phyloP scores from a whole-genome alignment of 345 rosid genomes.

The Noccaea caerulescens region DNA sequence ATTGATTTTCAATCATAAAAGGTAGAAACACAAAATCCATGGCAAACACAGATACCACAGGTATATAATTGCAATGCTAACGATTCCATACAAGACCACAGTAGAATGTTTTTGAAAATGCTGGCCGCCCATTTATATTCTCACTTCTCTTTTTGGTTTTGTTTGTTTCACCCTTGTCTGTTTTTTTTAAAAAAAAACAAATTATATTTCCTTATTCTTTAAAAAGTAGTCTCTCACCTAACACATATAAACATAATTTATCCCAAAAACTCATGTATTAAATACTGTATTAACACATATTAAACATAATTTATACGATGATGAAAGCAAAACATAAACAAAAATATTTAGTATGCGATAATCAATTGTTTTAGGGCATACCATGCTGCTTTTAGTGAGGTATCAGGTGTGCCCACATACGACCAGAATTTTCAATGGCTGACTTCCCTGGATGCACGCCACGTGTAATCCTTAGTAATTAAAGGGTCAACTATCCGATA shows the following conservation, averaged over 20 bases:
- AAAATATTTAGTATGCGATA: too few relatives aligned
- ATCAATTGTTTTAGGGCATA: slow-evolving; percentile 14
- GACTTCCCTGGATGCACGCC: slow-evolving; percentile 22
- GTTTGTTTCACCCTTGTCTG: not conserved
- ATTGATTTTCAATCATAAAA: too few relatives aligned
- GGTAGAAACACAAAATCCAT: too few relatives aligned
- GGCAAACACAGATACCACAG: not conserved
- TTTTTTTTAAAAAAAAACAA: not conserved
- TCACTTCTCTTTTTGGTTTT: not conserved
- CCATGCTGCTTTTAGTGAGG: slow-evolving; percentile 41
- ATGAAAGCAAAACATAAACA: slow-evolving; percentile 7
- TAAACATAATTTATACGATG: too few relatives aligned
- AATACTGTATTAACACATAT: too few relatives aligned
- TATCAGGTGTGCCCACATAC: slow-evolving; percentile 33
- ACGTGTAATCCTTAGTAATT: slow-evolving; percentile 9
- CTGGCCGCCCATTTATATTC: not conserved
- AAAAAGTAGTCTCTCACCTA: not conserved
- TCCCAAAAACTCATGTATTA: not conserved
- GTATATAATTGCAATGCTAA: not conserved
- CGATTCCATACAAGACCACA: not conserved
- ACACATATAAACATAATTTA: slow-evolving; percentile 1
- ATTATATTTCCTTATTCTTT: not conserved
- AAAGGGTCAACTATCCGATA: slow-evolving; percentile 36
- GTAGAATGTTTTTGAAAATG: slow-evolving; percentile 7
- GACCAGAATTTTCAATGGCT: slow-evolving; percentile 37